Percentiles rank a stretch among this genome's conserved stretches.
Conservation (phyloP, 2,329 filamentous ascomycete species). For the Nannizziopsis barbatae region DNA sequence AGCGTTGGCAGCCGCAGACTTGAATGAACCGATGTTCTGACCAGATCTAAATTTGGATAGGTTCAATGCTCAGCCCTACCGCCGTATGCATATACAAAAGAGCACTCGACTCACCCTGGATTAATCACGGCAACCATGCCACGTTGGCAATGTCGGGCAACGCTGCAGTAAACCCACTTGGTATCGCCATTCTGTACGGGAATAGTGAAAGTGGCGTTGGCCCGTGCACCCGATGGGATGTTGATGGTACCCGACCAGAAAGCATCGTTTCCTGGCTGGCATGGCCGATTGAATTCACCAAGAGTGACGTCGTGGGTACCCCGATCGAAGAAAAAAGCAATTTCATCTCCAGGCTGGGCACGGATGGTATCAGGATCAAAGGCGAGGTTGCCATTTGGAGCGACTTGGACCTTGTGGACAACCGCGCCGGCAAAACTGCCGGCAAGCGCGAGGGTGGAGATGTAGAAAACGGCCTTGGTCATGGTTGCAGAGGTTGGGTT, state of each 20-base stretch:
- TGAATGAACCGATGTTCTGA: conserved; percentile 9
- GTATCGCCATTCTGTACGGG: conserved; percentile 36
- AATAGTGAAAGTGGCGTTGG: conserved; percentile 33
- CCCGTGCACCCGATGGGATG: conserved; percentile 3
- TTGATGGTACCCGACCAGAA: conserved; percentile 16
- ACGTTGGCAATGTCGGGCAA: conserved; percentile 39
- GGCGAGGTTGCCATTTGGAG: conserved; percentile 8
- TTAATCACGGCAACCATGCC: conserved; percentile 46
- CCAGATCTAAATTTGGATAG: conserved; percentile 2
- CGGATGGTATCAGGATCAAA: conserved; percentile 12
- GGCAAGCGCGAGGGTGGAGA: conserved; percentile 10
- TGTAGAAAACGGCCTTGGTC: background rate
- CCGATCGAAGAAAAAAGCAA: conserved; percentile 13
- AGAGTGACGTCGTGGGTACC: conserved; percentile 14
- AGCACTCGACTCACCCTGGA: conserved; percentile 26
- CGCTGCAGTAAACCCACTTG: conserved; percentile 44
- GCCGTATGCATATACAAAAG: too few relatives aligned
- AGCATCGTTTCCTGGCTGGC: conserved; percentile 6
- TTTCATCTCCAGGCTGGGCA: conserved; percentile 11
- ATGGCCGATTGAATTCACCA: conserved; percentile 13
- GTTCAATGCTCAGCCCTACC: background rate
- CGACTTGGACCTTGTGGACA: conserved; percentile 14
- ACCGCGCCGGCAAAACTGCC: conserved; percentile 10
- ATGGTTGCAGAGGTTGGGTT: background rate
- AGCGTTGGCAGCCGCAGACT: conserved; percentile 2